A percentile compares a stretch with the other conserved stretches of the same genome.
These are phyloP conservation scores for Coriolopsis trogii DNA, from an alignment of 1,284 basidiomycete genomes.

Conservation along the genomic window DNA sequence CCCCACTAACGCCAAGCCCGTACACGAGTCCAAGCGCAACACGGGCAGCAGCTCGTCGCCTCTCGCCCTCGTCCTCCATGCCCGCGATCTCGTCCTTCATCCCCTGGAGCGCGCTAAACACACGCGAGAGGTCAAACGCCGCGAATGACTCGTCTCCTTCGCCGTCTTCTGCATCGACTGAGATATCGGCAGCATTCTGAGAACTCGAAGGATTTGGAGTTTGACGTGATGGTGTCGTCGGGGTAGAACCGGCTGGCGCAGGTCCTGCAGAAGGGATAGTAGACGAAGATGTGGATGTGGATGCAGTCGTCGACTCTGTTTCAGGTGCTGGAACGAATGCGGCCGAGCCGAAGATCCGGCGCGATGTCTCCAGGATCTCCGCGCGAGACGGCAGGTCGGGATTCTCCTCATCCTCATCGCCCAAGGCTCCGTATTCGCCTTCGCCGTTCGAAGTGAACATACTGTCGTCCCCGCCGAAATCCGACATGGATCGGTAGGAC, in stretches of 20 bases:
- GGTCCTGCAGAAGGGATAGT: neutral
- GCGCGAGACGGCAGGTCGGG: slow-evolving; percentile 49
- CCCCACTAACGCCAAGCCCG: slow-evolving; percentile 55
- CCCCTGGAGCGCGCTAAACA: slow-evolving; percentile 64
- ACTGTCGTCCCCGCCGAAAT: slow-evolving; percentile 38
- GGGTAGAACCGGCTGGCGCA: neutral
- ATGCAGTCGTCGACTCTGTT: neutral
- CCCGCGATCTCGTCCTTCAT: slow-evolving; percentile 75
- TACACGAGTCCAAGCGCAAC: slow-evolving; percentile 76
- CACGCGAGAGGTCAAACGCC: slow-evolving; percentile 64
- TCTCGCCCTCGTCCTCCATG: slow-evolving; percentile 64
- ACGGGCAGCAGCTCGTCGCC: slow-evolving; percentile 66
- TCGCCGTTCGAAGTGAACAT: slow-evolving; percentile 27
- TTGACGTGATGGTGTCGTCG: neutral
- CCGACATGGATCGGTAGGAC: slow-evolving; percentile 51
- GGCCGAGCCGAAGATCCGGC: slow-evolving; percentile 54
- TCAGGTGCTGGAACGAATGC: slow-evolving; percentile 17
- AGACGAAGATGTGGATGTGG: neutral
- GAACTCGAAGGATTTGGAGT: neutral
- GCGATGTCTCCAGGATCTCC: slow-evolving; percentile 56
- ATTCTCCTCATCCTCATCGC: no score
- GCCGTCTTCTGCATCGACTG: slow-evolving; percentile 28
- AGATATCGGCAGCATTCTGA: no score
- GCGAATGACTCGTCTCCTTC: slow-evolving; percentile 32
- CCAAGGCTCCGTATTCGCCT: slow-evolving; percentile 33